A percentile compares a stretch with the other conserved stretches of the same genome.
phyloP scores from a whole-genome alignment of 768 basidiomycete species.

The Rickenella mellea region DNA sequence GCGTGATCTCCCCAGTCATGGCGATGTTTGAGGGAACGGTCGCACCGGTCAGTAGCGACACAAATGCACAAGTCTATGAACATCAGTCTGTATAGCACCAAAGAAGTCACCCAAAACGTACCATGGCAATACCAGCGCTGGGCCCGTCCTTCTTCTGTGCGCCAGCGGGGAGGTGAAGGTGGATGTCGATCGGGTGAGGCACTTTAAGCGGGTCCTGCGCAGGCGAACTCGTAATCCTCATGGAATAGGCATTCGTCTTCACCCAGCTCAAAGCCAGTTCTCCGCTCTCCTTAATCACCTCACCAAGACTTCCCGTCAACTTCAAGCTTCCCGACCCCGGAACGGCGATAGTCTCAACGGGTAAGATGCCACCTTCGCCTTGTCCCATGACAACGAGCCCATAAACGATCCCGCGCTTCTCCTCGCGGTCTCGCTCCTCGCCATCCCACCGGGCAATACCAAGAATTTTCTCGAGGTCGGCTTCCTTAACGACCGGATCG shows the following conservation, averaged over 20 bases:
- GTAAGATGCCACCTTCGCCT: slow-evolving; percentile 77
- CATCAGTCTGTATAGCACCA: not conserved
- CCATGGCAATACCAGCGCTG: slow-evolving; percentile 85
- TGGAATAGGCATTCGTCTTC: slow-evolving; percentile 71
- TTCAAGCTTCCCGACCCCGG: slow-evolving; percentile 70
- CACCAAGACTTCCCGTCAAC: slow-evolving; percentile 78
- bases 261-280: slow-evolving; percentile 91
- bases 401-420: slow-evolving; percentile 69
- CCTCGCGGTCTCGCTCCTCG: slow-evolving; percentile 70
- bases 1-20: slow-evolving; percentile 92
- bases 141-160: slow-evolving; percentile 93
- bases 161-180: slow-evolving; percentile 82
- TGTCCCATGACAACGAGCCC: slow-evolving; percentile 83
- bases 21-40: slow-evolving; percentile 66
- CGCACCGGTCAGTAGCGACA: slow-evolving; percentile 73
- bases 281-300: slow-evolving; percentile 88
- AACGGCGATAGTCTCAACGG: slow-evolving; percentile 74
- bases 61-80: slow-evolving; percentile 67
- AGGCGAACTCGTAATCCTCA: slow-evolving; percentile 63
- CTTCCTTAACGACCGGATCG: slow-evolving; percentile 46
- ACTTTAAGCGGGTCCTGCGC: slow-evolving; percentile 68
- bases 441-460: slow-evolving; percentile 75
- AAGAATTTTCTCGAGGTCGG: slow-evolving; percentile 75
- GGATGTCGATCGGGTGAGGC: slow-evolving; percentile 68
- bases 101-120: slow-evolving; percentile 19